Evolutionary conservation across 2,329 filamentous ascomycete genomes (phyloP).

Genomic region (Penicillium sp.): DNA sequence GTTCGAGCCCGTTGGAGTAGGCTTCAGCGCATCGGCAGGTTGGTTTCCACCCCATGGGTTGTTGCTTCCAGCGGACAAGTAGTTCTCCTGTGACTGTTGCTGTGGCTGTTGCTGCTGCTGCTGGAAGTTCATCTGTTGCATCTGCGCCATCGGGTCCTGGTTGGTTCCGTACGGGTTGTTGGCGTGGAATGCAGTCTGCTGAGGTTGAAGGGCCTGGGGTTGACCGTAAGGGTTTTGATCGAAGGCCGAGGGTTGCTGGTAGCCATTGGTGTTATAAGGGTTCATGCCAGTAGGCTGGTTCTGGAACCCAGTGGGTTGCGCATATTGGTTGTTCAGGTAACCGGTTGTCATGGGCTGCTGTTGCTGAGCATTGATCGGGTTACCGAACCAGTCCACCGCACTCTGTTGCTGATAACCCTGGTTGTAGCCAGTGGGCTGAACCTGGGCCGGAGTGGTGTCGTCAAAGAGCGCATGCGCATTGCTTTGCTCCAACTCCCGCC

Average conservation of each 20-base stretch:
- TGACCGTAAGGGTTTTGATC: conserved; percentile 57
- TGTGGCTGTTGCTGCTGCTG: conserved; percentile 41
- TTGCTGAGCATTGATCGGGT: conserved; percentile 79
- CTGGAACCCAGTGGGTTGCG: conserved; percentile 74
- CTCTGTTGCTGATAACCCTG: conserved; percentile 97
- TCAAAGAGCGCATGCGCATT: conserved; percentile 90
- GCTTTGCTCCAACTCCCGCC: conserved; percentile 80
- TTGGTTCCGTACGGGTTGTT: conserved; percentile 58
- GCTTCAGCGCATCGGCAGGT: conserved; percentile 65
- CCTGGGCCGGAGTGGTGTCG: conserved; percentile 67
- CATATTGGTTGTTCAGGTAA: conserved; percentile 67
- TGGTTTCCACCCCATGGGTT: conserved; percentile 82
- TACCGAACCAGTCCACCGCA: conserved; percentile 95
- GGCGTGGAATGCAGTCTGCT: conserved; percentile 59
- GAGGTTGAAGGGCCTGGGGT: conserved; percentile 56
- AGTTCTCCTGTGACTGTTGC: conserved; percentile 57
- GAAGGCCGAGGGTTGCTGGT: conserved; percentile 69
- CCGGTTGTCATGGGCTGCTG: conserved; percentile 70
- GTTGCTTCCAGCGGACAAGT: conserved; percentile 77
- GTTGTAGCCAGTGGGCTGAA: conserved; percentile 86
- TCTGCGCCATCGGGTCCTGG: conserved; percentile 17
- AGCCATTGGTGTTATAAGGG: conserved; percentile 66
- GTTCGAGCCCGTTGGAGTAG: conserved; percentile 91
- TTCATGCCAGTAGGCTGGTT: conserved; percentile 65
- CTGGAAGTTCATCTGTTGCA: conserved; percentile 34